Evolutionary conservation across 441 rosid species (phyloP).

Genomic region (Mallotus repandus): DNA sequence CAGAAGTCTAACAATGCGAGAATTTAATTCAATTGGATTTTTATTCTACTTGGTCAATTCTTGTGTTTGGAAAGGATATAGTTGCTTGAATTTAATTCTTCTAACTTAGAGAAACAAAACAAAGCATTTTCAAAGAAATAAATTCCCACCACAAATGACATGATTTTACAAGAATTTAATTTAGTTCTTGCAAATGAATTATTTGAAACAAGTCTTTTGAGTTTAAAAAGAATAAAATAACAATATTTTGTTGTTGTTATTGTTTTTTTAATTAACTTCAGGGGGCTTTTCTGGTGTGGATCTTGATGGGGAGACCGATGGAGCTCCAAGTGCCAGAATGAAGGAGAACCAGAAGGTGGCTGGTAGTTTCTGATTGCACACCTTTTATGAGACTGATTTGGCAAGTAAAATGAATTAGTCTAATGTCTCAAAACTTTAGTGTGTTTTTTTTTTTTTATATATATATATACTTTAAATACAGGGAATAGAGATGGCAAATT

Average conservation of each 20-base stretch:
- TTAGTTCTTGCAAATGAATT: neutral
- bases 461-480: conserved; percentile 33
- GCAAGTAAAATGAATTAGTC: conserved; percentile 11
- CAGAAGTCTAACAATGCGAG: too few relatives aligned
- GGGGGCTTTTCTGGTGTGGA: conserved; percentile 35
- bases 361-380: conserved; percentile 63
- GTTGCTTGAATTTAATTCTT: too few relatives aligned
- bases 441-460: neutral
- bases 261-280: conserved; percentile 15
- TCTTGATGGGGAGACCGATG: conserved; percentile 34
- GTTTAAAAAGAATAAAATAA: neutral
- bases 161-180: neutral
- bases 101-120: too few relatives aligned
- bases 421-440: conserved; percentile 11
- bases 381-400: conserved; percentile 30
- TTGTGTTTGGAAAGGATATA: neutral
- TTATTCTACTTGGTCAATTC: neutral
- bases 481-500: conserved; percentile 42
- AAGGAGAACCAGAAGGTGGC: conserved; percentile 72
- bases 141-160: neutral
- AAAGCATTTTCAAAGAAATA: neutral
- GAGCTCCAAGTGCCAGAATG: conserved; percentile 29
- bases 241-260: neutral
- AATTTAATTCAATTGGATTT: neutral
- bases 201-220: neutral